These are phyloP conservation scores for Larix sibirica DNA, from an alignment of 83 land plant genomes.

Conservation along the genomic window DNA sequence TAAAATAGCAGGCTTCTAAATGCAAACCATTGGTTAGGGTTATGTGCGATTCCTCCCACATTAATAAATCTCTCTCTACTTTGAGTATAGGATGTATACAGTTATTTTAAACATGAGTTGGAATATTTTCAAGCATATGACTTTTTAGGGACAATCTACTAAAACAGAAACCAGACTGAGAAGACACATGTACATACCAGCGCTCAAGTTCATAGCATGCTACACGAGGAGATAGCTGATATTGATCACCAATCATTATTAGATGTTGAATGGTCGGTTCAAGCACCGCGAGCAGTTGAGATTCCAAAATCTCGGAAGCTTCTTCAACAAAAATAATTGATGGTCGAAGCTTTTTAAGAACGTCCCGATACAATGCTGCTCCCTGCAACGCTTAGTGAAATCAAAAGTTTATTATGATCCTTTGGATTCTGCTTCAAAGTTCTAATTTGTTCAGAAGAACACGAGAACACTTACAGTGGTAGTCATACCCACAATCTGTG, in stretches of 20 bases:
- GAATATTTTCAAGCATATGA: too few relatives aligned
- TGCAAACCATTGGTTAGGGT: too few relatives aligned
- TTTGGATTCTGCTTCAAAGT: too few relatives aligned
- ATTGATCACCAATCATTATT: constrained; percentile 26
- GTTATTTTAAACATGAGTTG: too few relatives aligned
- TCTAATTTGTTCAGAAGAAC: too few relatives aligned
- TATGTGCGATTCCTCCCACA: too few relatives aligned
- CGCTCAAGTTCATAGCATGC: constrained; percentile 6
- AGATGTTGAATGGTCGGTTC: constrained; percentile 16
- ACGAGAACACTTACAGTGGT: constrained; percentile 24
- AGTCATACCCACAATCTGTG: constrained; percentile 35
- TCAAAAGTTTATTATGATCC: too few relatives aligned
- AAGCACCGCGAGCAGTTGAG: constrained; percentile 15
- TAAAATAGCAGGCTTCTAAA: too few relatives aligned
- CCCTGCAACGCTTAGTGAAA: background rate
- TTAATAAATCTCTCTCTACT: too few relatives aligned
- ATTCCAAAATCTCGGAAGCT: constrained; percentile 27
- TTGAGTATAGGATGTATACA: too few relatives aligned
- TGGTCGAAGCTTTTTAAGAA: constrained; percentile 9
- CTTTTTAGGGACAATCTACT: too few relatives aligned
- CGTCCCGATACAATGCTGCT: constrained; percentile 15
- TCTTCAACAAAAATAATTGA: constrained; percentile 23
- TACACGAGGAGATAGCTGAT: constrained; percentile 18
- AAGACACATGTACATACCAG: background rate
- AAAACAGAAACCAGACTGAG: too few relatives aligned